A percentile compares a stretch with the other conserved stretches of the same genome.
phyloP scores from a whole-genome alignment of 2,329 filamentous ascomycete genomes.

The Pezicula neosporulosa region DNA sequence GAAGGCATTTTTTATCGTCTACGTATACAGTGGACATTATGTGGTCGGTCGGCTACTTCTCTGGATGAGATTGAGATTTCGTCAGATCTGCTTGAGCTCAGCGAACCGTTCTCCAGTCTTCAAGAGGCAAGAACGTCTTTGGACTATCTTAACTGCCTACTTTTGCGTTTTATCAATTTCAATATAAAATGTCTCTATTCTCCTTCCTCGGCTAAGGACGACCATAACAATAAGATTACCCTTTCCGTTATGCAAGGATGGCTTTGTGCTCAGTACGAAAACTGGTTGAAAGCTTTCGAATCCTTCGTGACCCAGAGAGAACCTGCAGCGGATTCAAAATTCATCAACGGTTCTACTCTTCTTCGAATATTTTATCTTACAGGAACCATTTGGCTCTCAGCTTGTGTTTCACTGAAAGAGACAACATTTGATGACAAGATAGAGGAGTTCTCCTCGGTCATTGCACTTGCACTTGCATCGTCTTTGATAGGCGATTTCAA shows the following conservation, averaged over 20 bases:
- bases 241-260: not conserved
- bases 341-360: not conserved
- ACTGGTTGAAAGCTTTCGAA: not conserved
- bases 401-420: not conserved
- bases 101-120: not conserved
- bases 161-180: not conserved
- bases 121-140: not conserved
- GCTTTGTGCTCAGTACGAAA: not conserved
- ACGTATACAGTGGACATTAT: not conserved
- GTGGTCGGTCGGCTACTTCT: not conserved
- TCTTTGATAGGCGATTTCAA: not conserved
- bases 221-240: not conserved
- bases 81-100: not conserved
- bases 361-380: not conserved
- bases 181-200: not conserved
- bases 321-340: conserved; percentile 6
- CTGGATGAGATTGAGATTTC: not conserved
- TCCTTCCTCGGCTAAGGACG: not conserved
- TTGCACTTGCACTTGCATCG: not conserved
- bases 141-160: not conserved
- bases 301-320: not conserved
- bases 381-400: not conserved
- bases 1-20: not conserved
- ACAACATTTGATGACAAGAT: not conserved
- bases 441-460: not conserved